These are phyloP conservation scores for Tolypocladium amazonense DNA, from an alignment of 2,329 filamentous ascomycete genomes.

Conservation along the genomic window DNA sequence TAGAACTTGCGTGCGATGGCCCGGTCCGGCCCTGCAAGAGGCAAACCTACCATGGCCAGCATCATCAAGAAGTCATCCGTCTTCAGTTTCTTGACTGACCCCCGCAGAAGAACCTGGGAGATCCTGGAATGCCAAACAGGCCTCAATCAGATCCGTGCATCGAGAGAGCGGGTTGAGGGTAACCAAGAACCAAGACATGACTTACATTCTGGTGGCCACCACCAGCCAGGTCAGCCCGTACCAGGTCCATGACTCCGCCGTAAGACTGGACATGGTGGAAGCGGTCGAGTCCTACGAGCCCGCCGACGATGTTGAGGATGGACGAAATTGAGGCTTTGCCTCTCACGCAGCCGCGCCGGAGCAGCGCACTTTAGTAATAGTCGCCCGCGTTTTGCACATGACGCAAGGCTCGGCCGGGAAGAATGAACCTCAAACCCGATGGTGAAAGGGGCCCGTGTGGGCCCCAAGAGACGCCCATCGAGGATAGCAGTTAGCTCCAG, in stretches of 20 bases:
- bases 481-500: neutral
- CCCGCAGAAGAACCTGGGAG: constrained; percentile 27
- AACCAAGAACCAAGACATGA: neutral
- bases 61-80: constrained; percentile 46
- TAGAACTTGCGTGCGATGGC: neutral
- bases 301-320: neutral
- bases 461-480: neutral
- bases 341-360: neutral
- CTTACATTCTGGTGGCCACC: constrained; percentile 28
- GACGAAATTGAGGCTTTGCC: neutral
- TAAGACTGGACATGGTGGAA: constrained; percentile 17
- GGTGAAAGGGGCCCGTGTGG: neutral
- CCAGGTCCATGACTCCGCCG: constrained; percentile 32
- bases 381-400: neutral
- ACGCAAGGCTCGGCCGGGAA: neutral
- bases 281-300: neutral
- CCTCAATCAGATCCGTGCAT: neutral
- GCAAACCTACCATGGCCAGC: constrained; percentile 33
- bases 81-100: constrained; percentile 39
- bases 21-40: neutral
- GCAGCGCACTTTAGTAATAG: neutral
- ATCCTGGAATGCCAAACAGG: constrained; percentile 10
- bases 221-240: constrained; percentile 29
- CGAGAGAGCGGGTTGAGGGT: neutral
- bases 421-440: neutral